phyloP scores from a whole-genome alignment of 2,329 filamentous ascomycete genomes.

The Albifimbria verrucaria region DNA sequence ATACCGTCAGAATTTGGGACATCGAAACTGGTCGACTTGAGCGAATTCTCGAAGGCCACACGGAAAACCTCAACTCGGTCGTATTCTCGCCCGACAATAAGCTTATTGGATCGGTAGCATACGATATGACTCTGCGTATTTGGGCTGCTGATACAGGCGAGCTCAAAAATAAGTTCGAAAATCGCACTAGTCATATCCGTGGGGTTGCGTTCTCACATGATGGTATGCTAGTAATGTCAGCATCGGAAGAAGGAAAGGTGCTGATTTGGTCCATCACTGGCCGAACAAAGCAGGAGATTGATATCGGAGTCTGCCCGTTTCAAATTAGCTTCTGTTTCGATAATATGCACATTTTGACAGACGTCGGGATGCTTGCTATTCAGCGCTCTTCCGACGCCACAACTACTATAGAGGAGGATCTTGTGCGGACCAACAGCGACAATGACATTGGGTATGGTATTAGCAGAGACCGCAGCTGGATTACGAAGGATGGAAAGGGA shows the following conservation, averaged over 20 bases:
- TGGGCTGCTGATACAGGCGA: neutral
- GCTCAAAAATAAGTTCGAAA: neutral
- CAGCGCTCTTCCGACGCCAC: no score
- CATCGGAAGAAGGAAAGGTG: neutral
- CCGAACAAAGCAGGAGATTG: no score
- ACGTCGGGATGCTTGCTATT: no score
- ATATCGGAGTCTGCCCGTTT: neutral
- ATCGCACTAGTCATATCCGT: neutral
- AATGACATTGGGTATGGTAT: no score
- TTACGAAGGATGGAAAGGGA: no score
- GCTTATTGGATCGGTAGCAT: neutral
- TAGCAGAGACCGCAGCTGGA: no score
- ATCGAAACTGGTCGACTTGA: neutral
- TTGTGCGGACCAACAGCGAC: no score
- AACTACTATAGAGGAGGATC: no score
- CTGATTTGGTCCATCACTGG: no score
- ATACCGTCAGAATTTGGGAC: constrained; percentile 5
- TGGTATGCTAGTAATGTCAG: neutral
- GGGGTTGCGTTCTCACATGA: neutral
- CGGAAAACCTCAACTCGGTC: neutral
- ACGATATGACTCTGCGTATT: neutral
- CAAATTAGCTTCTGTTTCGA: no score
- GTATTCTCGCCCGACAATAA: neutral
- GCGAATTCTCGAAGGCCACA: neutral
- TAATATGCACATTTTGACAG: no score